phyloP scores from a whole-genome alignment of 2,329 filamentous ascomycete genomes.

The Stemphylium vesicarium region DNA sequence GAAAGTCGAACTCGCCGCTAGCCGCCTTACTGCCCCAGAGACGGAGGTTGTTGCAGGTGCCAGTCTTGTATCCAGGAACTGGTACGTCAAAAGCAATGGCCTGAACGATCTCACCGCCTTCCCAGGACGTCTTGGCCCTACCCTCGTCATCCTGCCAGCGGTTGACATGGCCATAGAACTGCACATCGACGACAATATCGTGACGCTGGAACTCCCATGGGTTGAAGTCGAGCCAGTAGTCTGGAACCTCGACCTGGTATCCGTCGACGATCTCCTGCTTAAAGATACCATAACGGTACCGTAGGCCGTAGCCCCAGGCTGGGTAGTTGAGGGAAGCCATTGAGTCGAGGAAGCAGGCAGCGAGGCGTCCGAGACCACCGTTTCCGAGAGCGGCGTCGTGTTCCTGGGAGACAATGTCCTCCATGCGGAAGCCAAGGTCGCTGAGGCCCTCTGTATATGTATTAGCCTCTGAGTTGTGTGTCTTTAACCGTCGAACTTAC shows the following conservation, averaged over 20 bases:
- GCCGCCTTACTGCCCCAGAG: slow-evolving; percentile 98
- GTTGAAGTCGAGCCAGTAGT: slow-evolving; percentile 99
- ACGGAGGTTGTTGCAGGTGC: slow-evolving; percentile 93
- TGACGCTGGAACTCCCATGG: slow-evolving; percentile 98
- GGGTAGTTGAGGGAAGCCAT: slow-evolving; percentile 93
- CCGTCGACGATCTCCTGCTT: slow-evolving; percentile 99
- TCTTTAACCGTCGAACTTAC: slow-evolving; percentile 56
- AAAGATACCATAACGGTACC: slow-evolving; percentile 95
- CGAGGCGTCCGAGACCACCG: slow-evolving; percentile 90
- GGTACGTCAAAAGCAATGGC: slow-evolving; percentile 91
- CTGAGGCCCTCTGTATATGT: slow-evolving; percentile 72
- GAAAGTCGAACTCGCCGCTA: slow-evolving; percentile 97
- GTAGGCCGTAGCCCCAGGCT: slow-evolving; percentile 95
- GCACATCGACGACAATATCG: slow-evolving; percentile 93
- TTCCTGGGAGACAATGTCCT: slow-evolving; percentile 93
- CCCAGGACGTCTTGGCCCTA: slow-evolving; percentile 78
- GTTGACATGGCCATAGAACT: slow-evolving; percentile 89
- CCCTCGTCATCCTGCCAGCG: slow-evolving; percentile 76
- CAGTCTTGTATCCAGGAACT: slow-evolving; percentile 87
- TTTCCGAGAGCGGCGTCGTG: slow-evolving; percentile 97
- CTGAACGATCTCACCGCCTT: slow-evolving; percentile 89
- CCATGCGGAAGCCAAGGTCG: slow-evolving; percentile 94
- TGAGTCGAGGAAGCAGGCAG: slow-evolving; percentile 96
- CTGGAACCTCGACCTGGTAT: slow-evolving; percentile 96
- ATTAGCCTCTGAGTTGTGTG: slow-evolving; percentile 19